Base-by-base conservation (phyloP, 306 rosid species). In the Prunus campanulata region DNA sequence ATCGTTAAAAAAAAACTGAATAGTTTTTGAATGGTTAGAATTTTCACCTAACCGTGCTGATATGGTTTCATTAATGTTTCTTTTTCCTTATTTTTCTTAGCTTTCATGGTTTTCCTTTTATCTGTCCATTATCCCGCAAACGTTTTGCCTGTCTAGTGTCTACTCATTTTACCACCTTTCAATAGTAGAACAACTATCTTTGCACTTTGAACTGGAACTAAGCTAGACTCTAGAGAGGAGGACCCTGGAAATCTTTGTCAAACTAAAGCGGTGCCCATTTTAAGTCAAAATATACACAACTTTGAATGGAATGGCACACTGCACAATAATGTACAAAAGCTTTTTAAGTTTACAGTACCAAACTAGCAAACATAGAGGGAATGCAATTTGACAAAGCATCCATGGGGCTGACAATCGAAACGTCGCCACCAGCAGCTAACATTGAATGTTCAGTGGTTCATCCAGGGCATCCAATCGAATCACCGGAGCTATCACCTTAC, bases 351-450 rank as follows among this genome's bases (percentile, higher is more conserved):
- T 18, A 77, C 55, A 66, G 77, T 56, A 68, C 72, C 71, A 80
- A 74, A 79, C 84, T 70, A 81, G 71, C 82, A 89, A 80, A 80
- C 79, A 80, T 25, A 35, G 46, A 30, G 50, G 22, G 76, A 62
- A 81, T 55, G 75, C 76, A 74, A 12, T 61, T 48, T 61, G 59
- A 69, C 74, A 74, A 8, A 63, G 73, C 76, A 83, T 72, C 79
- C 55, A 39, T 73, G 85, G 88, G 88, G 84, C 85, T 70, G 79
- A 75, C 56, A 74, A 82, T 73, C 51, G 66, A 61, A 60, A 69
- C 75, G 65, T 70, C 66, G 84, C 89, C 89, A 47, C 90, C 88
- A 70, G 54, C 75, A 67, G 66, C 68, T 80, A 79, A 66, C 52
- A 66, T 59, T 72, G 46, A 50, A 51, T 70, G 47, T 57, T 78